Evolutionary conservation across 495 filamentous ascomycete species (phyloP), one percentile per base, ranked within the genome.

Genomic region (Penicillium herquei): DNA sequence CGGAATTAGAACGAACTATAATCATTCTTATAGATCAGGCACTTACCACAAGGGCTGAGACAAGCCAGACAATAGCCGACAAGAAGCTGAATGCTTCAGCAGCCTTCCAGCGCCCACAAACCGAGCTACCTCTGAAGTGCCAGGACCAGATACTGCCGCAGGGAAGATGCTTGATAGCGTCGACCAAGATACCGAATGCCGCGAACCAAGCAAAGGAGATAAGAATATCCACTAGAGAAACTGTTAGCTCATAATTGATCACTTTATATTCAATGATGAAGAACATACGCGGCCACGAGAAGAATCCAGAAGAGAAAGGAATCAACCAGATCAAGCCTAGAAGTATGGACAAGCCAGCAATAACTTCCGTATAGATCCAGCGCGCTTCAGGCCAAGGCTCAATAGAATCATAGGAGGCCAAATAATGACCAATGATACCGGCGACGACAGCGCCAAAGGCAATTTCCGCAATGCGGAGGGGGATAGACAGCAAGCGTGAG

Each of bases 51-150:
- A 87, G 62, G 17, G 74, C 78, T 46, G 81, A 85, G 11, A 75
- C 80, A 31, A 88, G 80, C 85, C 85, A 89, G 64, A 81, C 72
- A 56, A 84, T 78, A 34, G 84, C 85, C n/a, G 82, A 82, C 50
- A 89, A 59, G 67, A 88, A 89, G 55, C 74, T 72, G 68, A 89
- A 88, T 1, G 85, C 87, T 58, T 87, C 77, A 35, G 79, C 77
- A 12, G 86, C 81, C 69, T 86, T 89, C 84, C 82, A 87, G 51
- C 81, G 75, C 35, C 76, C 67, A 62, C 86, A 90, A 8, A 70
- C 65, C 4, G 62, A 51, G 47, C 69, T 54, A 14, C 71, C 56
- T 9, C 63, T 59, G 44, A 83, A 74, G 12, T 63, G 55, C 81
- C 82, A 83, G 54, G 62, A 54, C 68, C 71, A 83, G 59, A 78